These are phyloP conservation scores for Phyllostachys edulis DNA, from an alignment of 176 grass and related monocot genomes.

Conservation along the genomic window DNA sequence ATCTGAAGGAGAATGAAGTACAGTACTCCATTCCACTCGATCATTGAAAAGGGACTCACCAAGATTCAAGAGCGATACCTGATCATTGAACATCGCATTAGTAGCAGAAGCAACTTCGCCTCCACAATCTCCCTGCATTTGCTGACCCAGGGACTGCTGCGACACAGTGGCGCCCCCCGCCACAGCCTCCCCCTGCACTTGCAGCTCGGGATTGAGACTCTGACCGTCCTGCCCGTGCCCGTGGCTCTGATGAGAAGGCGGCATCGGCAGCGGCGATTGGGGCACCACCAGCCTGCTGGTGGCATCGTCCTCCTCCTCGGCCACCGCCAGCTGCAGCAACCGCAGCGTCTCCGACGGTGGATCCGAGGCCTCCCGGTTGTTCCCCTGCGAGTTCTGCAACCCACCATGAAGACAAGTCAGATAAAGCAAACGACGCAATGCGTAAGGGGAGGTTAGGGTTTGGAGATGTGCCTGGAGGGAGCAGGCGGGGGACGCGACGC, in stretches of 20 bases:
- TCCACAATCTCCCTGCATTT: constrained; percentile 21
- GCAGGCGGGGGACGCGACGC: constrained; percentile 68
- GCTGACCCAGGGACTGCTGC: constrained; percentile 9
- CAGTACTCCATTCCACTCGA: neutral
- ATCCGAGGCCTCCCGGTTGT: constrained; percentile 40
- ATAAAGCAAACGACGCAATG: neutral
- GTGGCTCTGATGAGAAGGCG: constrained; percentile 25
- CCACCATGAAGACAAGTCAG: constrained; percentile 9
- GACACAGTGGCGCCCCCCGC: neutral
- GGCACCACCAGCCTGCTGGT: constrained; percentile 63
- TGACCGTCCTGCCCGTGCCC: constrained; percentile 25
- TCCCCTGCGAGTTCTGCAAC: constrained; percentile 49
- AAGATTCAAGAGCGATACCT: constrained; percentile 21
- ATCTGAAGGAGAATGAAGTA: neutral
- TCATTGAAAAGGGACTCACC: neutral
- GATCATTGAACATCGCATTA: constrained; percentile 41
- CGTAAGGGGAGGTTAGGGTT: constrained; percentile 36
- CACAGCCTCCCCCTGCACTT: constrained; percentile 16
- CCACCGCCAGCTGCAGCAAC: constrained; percentile 58
- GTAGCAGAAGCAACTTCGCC: constrained; percentile 17
- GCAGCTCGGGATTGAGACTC: constrained; percentile 36
- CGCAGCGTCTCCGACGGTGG: constrained; percentile 67
- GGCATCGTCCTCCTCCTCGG: constrained; percentile 87
- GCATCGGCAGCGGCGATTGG: constrained; percentile 13
- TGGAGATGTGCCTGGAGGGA: constrained; percentile 55